Base-by-base conservation (phyloP, 1,139 yeast genomes). In the Geotrichum histeridarum region DNA sequence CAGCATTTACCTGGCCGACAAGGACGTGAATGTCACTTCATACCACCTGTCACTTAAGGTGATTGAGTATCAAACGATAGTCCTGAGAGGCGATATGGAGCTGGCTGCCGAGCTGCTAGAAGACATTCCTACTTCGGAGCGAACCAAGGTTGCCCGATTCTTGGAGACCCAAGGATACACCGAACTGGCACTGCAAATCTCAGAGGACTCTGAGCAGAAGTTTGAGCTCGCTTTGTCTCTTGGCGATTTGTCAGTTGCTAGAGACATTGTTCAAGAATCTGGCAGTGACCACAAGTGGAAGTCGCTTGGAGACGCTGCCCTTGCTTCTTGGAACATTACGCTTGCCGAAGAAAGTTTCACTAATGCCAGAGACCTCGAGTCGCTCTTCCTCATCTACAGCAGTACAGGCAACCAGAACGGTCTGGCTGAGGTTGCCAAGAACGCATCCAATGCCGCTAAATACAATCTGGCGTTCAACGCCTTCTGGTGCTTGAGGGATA, bases 381-480 rank as follows among this genome's bases (percentile, higher is more conserved):
- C 97, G 8, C 77, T 93, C 63, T 79, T 93, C 61, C 79, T 93
- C 61, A 73, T 94, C 62, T 84, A 90, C 70, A 84, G 96, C 6
- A 86, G 96, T 9, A 79, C 93, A 51, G 91, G 89, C 66, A 78
- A 88, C 68, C 76, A 75, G 63, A 70, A 72, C 11, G 84, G 82
- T 50, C 78, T 93, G 61, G 69, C 73, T 35, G 73, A 76, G 57
- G 63, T 70, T 12, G 95, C 94, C 5, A 74, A 75, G 53, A 73
- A 73, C 53, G 91, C 96, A 53, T 82, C 79, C 63, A 72, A 71
- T 18, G 77, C 75, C 48, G 97, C 97, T 50, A 85, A 85, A 69
- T 88, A 83, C 71, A 93, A 93, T 68, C 77, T 93, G 59, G 96
- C 99, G 42, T 93, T 91, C 77, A 90, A 87, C 69, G 86, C 96